phyloP scores from a whole-genome alignment of 345 rosid genomes.

The Corymbia maculata region DNA sequence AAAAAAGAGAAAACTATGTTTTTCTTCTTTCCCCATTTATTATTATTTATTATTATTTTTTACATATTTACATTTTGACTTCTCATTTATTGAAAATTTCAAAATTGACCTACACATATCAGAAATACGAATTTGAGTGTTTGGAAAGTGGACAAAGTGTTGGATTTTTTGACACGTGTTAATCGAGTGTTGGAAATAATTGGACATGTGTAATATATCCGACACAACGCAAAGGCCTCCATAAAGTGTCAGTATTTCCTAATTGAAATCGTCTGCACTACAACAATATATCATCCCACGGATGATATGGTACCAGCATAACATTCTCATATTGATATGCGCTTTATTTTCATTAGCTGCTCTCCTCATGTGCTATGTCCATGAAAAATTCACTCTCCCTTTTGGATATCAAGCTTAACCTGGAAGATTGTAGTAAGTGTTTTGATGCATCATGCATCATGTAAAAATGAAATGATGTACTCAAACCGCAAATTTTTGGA shows the following conservation, averaged over 20 bases:
- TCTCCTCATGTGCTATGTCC: background rate
- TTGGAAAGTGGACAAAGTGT: too few relatives aligned
- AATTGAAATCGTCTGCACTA: background rate
- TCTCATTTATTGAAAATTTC: too few relatives aligned
- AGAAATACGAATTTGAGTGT: too few relatives aligned
- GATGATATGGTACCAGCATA: background rate
- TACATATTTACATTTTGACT: too few relatives aligned
- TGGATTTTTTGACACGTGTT: too few relatives aligned
- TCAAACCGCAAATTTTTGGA: background rate
- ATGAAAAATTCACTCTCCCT: background rate
- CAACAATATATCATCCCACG: background rate
- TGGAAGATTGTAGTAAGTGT: background rate
- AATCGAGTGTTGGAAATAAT: too few relatives aligned
- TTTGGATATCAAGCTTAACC: background rate
- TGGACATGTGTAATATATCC: too few relatives aligned
- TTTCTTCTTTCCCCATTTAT: too few relatives aligned
- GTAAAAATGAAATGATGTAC: background rate
- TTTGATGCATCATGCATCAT: background rate
- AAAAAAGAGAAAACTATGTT: too few relatives aligned
- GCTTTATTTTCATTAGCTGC: background rate
- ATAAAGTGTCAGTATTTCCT: background rate
- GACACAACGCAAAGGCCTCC: too few relatives aligned
- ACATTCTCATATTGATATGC: background rate
- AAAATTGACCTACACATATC: too few relatives aligned
- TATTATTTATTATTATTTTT: too few relatives aligned